A percentile compares a stretch with the other conserved stretches of the same genome.
Conservation (phyloP, 306 rosid species). For the Alnus rubra region DNA sequence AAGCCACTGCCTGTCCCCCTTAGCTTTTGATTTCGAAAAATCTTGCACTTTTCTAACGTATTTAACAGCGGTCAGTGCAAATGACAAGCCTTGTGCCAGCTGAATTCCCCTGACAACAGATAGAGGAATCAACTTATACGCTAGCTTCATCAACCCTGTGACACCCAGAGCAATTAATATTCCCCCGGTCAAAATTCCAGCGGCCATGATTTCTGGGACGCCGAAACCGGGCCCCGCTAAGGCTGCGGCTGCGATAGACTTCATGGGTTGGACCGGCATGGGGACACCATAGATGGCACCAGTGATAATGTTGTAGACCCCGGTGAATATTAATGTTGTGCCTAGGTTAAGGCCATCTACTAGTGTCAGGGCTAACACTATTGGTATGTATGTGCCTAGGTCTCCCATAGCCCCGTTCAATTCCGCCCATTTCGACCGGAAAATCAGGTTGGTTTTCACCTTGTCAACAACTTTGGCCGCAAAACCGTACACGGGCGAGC, state of each 20-base stretch:
- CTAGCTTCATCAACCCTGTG: slow-evolving; percentile 64
- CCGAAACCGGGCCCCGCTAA: slow-evolving; percentile 50
- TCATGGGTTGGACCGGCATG: slow-evolving; percentile 93
- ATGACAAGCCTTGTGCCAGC: slow-evolving; percentile 73
- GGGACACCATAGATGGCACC: slow-evolving; percentile 81
- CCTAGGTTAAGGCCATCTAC: slow-evolving; percentile 64
- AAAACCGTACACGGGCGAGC: not conserved
- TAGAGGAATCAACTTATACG: slow-evolving; percentile 53
- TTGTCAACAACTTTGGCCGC: slow-evolving; percentile 23
- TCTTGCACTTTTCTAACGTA: slow-evolving; percentile 59
- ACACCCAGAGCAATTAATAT: slow-evolving; percentile 47
- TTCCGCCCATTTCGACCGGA: slow-evolving; percentile 64
- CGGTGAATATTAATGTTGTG: slow-evolving; percentile 76
- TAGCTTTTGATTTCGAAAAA: slow-evolving; percentile 48
- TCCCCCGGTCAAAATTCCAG: slow-evolving; percentile 70
- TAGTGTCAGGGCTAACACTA: slow-evolving; percentile 61
- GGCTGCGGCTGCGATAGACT: slow-evolving; percentile 71
- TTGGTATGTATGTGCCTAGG: slow-evolving; percentile 79
- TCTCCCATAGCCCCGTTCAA: slow-evolving; percentile 86
- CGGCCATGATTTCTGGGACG: slow-evolving; percentile 70
- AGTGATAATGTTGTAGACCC: slow-evolving; percentile 59
- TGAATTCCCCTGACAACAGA: slow-evolving; percentile 76
- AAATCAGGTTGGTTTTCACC: slow-evolving; percentile 45
- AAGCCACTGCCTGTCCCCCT: slow-evolving; percentile 45
- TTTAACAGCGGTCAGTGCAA: slow-evolving; percentile 62